Evolutionary conservation across 2,329 filamentous ascomycete genomes (phyloP), one percentile per base, ranked within the genome.

Genomic region (Hysterium pulicare): DNA sequence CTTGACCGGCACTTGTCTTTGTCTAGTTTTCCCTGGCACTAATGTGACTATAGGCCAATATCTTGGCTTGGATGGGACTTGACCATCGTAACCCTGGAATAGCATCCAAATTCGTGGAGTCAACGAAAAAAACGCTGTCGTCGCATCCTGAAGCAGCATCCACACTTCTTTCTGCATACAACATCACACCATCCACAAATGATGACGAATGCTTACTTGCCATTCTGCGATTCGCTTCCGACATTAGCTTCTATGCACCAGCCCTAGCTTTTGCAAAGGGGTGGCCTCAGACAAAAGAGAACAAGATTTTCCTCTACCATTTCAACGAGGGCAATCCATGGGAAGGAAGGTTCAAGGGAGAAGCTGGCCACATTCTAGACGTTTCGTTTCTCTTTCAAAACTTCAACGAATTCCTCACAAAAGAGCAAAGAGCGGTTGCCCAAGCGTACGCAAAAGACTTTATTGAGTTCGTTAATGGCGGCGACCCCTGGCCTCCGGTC

Each of bases 211-310:
- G 70, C 0, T 62, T 74, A 16, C 47, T 60, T 3, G 58, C 55
- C 2, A 61, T 77, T 23, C 55, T 76, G 2, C 56, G 69, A 10
- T 73, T 75, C 39, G 58, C 61, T 11, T 69, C 66, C 16, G 75
- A 78, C 41, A 67, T 76, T 24, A 56, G 56, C 6, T 77, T 74
- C 55, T 71, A 71, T 40, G 69, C 71, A 1, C 65, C 74, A 0
- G 67, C 67, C 0, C 47, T 69, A 13, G 59, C 67, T 13, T 68
- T 72, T 21, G 73, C 71, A 2, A 48, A 61, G 35, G 60, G 56
- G 21, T 66, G 61, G 61, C 58, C 61, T 5, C 40, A 54, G 13
- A 57, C 59, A 0, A 37, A 49, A 16, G 46, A 54, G 3, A 49
- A 49, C 20, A 63, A 60, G 33, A 50, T 58, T 37, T 66, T 58